Base-by-base conservation (phyloP, 306 rosid genomes). In the Quercus robur region DNA sequence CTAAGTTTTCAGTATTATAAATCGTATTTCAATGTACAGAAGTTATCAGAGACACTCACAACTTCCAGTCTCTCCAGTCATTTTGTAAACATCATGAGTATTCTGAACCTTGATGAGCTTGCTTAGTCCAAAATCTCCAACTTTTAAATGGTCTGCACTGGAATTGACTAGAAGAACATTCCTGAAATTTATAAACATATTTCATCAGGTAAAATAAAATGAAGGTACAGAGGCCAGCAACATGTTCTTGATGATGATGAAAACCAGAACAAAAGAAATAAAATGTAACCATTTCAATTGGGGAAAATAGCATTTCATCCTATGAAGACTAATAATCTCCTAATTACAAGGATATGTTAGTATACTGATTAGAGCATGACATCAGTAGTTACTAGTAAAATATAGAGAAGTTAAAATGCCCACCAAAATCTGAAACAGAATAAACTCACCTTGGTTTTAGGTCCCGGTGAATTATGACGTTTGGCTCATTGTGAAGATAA, bases 21-120 rank as follows among this genome's bases (percentile, higher is more conserved):
- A 74, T 56, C 28, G 63, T 6, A 58, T 25, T 68, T 66, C 23
- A 62, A 73, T 55, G 59, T 56, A 76, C 68, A 82, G 26, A 74
- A 72, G 56, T 71, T 79, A 52, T 26, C 44, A 62, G 74, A 70
- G 77, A 82, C 78, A 91, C 99, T 91, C 86, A 96, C 99, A 96
- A 77, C 97, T 96, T 83, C 99, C 99, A 71, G 99, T 96, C 89
- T 96, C 99, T 67, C 99, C 99, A 30, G 99, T 96, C 99, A 96
- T 91, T 89, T 90, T 96, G 93, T 96, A 96, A 21, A 96, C 99
- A 85, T 96, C 99, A 67, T 91, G 99, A 71, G 93, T 83, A 85
- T 88, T 87, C 86, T 89, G 93, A 80, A 87, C 97, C 74, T 89
- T 96, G 84, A 96, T 93, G 87, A 96, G 98, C 88, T 96, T 96